Evolutionary conservation across 805 yeast genomes (phyloP).

Genomic region (Candida anglica): DNA sequence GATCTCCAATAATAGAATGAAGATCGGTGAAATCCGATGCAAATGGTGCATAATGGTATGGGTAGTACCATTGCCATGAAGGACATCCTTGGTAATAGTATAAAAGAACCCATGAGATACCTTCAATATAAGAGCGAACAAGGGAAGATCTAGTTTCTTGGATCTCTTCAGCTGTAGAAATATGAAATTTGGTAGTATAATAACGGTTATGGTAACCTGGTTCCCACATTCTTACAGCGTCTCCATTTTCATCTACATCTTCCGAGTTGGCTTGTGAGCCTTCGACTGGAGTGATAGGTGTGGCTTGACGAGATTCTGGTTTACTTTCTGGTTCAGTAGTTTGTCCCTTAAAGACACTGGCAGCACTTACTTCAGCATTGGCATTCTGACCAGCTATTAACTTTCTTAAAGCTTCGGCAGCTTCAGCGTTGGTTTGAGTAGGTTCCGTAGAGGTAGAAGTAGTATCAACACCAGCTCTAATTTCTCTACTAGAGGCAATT

Average conservation of each 20-base stretch:
- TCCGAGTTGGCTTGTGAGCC: constrained; percentile 18
- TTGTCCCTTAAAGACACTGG: constrained; percentile 13
- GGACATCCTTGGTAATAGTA: constrained; percentile 98
- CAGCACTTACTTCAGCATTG: not conserved
- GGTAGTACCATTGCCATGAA: constrained; percentile 98
- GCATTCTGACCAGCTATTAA: constrained; percentile 40
- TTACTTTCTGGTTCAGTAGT: constrained; percentile 10
- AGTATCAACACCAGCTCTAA: constrained; percentile 65
- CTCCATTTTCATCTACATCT: constrained; percentile 38
- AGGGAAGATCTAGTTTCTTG: constrained; percentile 53
- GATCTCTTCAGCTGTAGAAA: constrained; percentile 51
- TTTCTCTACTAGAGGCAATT: constrained; percentile 58
- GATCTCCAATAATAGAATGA: constrained; percentile 37
- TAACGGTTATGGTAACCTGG: constrained; percentile 85
- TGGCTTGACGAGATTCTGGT: constrained; percentile 16
- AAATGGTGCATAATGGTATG: constrained; percentile 97
- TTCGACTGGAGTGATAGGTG: constrained; percentile 13
- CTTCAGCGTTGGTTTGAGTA: constrained; percentile 67
- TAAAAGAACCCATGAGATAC: constrained; percentile 92
- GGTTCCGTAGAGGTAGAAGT: too few species aligned
- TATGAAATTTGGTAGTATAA: constrained; percentile 69
- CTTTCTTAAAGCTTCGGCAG: constrained; percentile 55
- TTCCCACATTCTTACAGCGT: constrained; percentile 69
- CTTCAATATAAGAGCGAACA: constrained; percentile 78
- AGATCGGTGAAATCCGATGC: constrained; percentile 77